Evolutionary conservation across 805 yeast genomes (phyloP), one percentile per base, ranked within the genome.

Genomic region (Blastobotrys terrestris): DNA sequence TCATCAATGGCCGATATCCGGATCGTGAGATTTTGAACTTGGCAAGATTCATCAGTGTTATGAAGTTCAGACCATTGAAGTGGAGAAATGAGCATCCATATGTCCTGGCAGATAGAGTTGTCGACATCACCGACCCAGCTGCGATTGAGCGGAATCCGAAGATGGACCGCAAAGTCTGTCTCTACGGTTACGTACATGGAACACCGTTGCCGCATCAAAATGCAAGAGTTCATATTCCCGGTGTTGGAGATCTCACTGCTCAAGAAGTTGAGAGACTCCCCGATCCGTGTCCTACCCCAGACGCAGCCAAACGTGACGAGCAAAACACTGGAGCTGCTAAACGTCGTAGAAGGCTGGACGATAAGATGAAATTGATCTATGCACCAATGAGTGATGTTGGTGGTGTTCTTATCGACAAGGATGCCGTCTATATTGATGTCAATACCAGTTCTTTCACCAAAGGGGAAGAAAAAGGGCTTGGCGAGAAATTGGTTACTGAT

Each of bases 311-410:
- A 67, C 85, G 79, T 61, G 72, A 89, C 40, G 97, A 89, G 41
- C 65, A 65, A 26, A 79, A 75, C 56, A 79, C 81, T 44, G 84
- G 77, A 48, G 63, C 55, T 11, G 64, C 61, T 6, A 68, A 71
- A 53, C 83, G 97, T 68, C 79, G 97, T 64, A 87, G 89, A 67
- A 80, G 98, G 65, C 79, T 94, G 51, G 98, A 94, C 59, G 99
- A 94, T 64, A 88, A 85, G 61, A 95, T 89, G 66, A 94, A 91
- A 67, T 81, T 89, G 59, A 89, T 94, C 1, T 94, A 95, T 68
- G 99, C 99, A 0, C 99, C 99, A 48, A 94, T 94, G 99, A 87
- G 97, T 46, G 98, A 94, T 69, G 97, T 94, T n/a, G 97, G 97
- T 53, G 99, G 99, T 67, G 95, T 94, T 39, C 75, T 94, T 59